These are phyloP conservation scores for Boeremia lycopersici DNA, from an alignment of 2,329 filamentous ascomycete genomes.

Conservation along the genomic window DNA sequence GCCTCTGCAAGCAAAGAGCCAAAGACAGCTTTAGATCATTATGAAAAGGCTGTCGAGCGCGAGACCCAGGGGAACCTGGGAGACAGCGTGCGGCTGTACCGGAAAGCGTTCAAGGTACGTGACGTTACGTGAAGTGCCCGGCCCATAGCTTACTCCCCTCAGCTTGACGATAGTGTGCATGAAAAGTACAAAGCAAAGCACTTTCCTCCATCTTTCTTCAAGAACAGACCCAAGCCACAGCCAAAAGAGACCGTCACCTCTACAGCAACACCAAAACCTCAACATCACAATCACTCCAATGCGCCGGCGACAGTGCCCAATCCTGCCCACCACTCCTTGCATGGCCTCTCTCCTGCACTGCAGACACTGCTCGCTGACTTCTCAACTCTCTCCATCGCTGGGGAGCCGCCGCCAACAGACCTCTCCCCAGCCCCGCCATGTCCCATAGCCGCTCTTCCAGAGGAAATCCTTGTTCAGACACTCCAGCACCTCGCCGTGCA, in stretches of 20 bases:
- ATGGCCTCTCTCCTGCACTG: conserved; percentile 61
- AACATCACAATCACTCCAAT: conserved; percentile 54
- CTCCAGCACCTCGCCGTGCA: conserved; percentile 71
- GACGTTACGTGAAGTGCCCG: not conserved
- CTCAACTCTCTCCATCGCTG: conserved; percentile 70
- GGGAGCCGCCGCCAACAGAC: conserved; percentile 71
- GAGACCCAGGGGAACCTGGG: conserved; percentile 85
- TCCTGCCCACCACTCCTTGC: conserved; percentile 63
- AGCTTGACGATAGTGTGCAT: conserved; percentile 87
- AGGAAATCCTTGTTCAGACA: conserved; percentile 84
- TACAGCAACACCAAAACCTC: conserved; percentile 43
- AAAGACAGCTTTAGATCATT: conserved; percentile 84
- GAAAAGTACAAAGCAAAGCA: conserved; percentile 89
- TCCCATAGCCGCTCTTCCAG: conserved; percentile 76
- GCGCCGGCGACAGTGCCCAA: conserved; percentile 59
- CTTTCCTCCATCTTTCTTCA: conserved; percentile 69
- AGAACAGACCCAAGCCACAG: conserved; percentile 33
- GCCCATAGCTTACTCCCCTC: conserved; percentile 18
- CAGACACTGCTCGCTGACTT: conserved; percentile 79
- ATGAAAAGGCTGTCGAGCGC: conserved; percentile 87
- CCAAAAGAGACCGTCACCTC: conserved; percentile 15
- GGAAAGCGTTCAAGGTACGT: conserved; percentile 82
- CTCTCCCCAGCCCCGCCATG: conserved; percentile 76
- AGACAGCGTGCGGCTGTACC: conserved; percentile 86
- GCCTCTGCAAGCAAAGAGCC: conserved; percentile 57